Base-by-base conservation (phyloP, 164 flowering plant species). In the Liquidambar formosana region DNA sequence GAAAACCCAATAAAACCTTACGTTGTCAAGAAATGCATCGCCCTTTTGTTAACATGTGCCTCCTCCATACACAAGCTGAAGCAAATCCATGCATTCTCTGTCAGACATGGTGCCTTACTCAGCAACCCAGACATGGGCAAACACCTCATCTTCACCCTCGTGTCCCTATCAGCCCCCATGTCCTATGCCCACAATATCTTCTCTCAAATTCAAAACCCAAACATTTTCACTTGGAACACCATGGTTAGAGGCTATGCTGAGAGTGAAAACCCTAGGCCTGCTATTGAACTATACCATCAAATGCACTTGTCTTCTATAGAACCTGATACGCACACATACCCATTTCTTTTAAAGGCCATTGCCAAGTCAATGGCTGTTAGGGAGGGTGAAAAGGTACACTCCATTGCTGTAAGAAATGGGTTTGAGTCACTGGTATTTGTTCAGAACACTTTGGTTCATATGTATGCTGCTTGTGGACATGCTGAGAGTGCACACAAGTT, bases 211-310 rank as follows among this genome's bases (percentile, higher is more conserved):
- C 57, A 57, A 27, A 52, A 38, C 57, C 79, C 79, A 21, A 75
- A 73, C 53, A 43, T 78, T 15, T 82, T 79, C 61, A 61, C 79
- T 0, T 82, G 79, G 79, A 82, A 82, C 65, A 79, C 83, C 58
- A 67, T 82, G 83, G 77, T 82, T 9, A 71, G 81, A 69, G 85
- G 83, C 25, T 75, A 77, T 45, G 85, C 85, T 14, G 83, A 80
- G 80, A 77, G 71, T 48, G 72, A 71, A 22, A 64, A 70, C 56
- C 81, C 85, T 0, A 6, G 13, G 8, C 85, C 77, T 1, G 80
- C 82, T 13, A 25, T 77, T 57, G 71, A 69, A 22, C 23, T 79
- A 13, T 68, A 71, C 61, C 57, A 47, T 64, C 68, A 56, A 26
- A 79, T 82, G 85, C 80, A 25, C 1, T 43, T 16, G 1, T 43